Percentiles rank a stretch among this genome's conserved stretches.
Conservation (phyloP, 768 basidiomycete genomes). For the Lactifluus subvellereus region DNA sequence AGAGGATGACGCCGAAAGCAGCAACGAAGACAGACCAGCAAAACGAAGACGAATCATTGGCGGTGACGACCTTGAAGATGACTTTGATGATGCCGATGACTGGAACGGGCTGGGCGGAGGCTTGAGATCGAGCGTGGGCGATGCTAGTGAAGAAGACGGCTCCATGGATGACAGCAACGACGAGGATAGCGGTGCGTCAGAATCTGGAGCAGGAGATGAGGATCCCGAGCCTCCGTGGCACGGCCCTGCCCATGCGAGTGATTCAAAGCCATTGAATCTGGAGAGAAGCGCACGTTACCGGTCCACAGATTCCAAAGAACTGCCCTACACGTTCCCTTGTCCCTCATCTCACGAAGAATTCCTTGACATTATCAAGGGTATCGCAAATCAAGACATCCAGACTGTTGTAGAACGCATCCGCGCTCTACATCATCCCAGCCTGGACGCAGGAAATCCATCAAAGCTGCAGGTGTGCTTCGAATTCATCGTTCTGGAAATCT, state of each 20-base stretch:
- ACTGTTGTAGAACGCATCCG: conserved; percentile 87
- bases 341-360: conserved; percentile 85
- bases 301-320: conserved; percentile 39
- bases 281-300: background rate
- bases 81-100: conserved; percentile 43
- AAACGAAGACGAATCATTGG: conserved; percentile 55
- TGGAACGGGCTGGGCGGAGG: conserved; percentile 33
- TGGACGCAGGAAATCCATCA: conserved; percentile 86
- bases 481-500: background rate
- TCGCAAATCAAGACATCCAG: conserved; percentile 68
- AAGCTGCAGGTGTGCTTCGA: conserved; percentile 72
- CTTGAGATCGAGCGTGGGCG: conserved; percentile 26
- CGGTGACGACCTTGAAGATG: conserved; percentile 90
- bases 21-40: conserved; percentile 44
- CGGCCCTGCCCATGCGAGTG: background rate
- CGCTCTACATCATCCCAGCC: conserved; percentile 84
- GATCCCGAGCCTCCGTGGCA: conserved; percentile 17
- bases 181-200: conserved; percentile 31
- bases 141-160: conserved; percentile 19
- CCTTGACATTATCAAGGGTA: conserved; percentile 67
- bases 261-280: background rate
- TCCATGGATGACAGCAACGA: conserved; percentile 27
- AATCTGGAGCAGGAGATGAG: conserved; percentile 32
- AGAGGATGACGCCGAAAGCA: conserved; percentile 55
- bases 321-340: conserved; percentile 92